Conservation (phyloP, 208 protist genomes). For the Crithidia expoeki region DNA sequence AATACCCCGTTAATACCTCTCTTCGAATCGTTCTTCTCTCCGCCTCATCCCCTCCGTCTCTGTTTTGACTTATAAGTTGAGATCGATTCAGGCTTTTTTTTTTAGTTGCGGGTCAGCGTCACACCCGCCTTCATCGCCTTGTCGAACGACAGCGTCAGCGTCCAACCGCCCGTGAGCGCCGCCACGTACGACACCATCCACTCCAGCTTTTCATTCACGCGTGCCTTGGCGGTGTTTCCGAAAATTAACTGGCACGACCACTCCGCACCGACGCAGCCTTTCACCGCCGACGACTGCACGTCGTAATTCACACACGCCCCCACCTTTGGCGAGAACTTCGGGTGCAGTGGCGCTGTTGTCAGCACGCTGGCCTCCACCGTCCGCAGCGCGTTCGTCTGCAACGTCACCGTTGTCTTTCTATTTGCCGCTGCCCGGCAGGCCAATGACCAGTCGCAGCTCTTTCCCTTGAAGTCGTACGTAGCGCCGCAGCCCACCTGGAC, state of each 20-base stretch:
- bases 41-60: no score
- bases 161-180: conserved; percentile 64
- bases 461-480: conserved; percentile 52
- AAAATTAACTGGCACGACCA: conserved; percentile 46
- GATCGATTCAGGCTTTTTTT: no score
- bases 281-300: conserved; percentile 22
- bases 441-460: conserved; percentile 54
- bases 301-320: conserved; percentile 35
- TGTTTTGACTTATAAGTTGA: no score
- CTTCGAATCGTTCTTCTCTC: no score
- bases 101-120: conserved; percentile 51
- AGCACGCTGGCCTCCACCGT: conserved; percentile 41
- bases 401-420: conserved; percentile 34
- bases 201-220: conserved; percentile 53
- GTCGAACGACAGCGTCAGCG: conserved; percentile 58
- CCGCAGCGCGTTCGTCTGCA: conserved; percentile 50
- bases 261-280: conserved; percentile 52
- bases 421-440: conserved; percentile 42
- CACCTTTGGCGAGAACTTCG: conserved; percentile 37
- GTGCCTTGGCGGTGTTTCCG: conserved; percentile 63
- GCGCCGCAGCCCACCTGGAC: conserved; percentile 61
- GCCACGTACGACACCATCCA: conserved; percentile 69
- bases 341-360: conserved; percentile 40
- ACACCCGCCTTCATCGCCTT: conserved; percentile 52
- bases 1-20: no score